Evolutionary conservation across 305 asterid species (phyloP).

Genomic region (Solanum hybrid): DNA sequence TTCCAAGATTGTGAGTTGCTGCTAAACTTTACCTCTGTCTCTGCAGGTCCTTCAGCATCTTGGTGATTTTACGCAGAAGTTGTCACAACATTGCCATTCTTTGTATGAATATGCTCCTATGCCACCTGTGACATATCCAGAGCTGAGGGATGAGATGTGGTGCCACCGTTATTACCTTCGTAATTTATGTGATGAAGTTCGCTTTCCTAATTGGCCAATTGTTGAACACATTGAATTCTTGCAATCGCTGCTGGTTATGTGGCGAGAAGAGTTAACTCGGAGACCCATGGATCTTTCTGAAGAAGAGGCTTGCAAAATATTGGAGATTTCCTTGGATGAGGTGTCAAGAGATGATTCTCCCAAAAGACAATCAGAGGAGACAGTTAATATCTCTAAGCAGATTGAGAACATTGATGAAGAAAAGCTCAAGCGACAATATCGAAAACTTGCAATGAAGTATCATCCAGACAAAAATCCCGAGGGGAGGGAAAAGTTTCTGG

Average conservation of each 20-base stretch:
- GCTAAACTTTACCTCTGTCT: constrained; percentile 20
- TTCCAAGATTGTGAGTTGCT: neutral
- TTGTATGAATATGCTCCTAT: constrained; percentile 97
- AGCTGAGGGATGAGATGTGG: constrained; percentile 99
- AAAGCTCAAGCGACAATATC: constrained; percentile 93
- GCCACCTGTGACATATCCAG: constrained; percentile 99
- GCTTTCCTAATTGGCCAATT: constrained; percentile 97
- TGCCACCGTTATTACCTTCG: constrained; percentile 94
- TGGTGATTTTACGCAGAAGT: constrained; percentile 93
- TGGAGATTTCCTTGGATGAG: constrained; percentile 87
- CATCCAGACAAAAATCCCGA: constrained; percentile 99
- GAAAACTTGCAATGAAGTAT: constrained; percentile 97
- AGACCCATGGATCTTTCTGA: constrained; percentile 99
- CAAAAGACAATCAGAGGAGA: constrained; percentile 31
- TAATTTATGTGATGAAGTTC: constrained; percentile 90
- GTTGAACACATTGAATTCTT: constrained; percentile 98
- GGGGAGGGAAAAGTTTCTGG: constrained; percentile 95
- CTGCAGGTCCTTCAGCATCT: constrained; percentile 95
- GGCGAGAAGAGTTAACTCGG: constrained; percentile 97
- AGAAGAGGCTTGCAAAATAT: constrained; percentile 92
- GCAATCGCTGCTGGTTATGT: constrained; percentile 94
- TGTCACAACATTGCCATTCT: constrained; percentile 93
- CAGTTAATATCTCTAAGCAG: constrained; percentile 57
- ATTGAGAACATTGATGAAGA: constrained; percentile 92
- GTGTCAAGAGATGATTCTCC: constrained; percentile 84